These are phyloP conservation scores for Aspergillus udagawae DNA, from an alignment of 2,329 filamentous ascomycete species.

Conservation along the genomic window DNA sequence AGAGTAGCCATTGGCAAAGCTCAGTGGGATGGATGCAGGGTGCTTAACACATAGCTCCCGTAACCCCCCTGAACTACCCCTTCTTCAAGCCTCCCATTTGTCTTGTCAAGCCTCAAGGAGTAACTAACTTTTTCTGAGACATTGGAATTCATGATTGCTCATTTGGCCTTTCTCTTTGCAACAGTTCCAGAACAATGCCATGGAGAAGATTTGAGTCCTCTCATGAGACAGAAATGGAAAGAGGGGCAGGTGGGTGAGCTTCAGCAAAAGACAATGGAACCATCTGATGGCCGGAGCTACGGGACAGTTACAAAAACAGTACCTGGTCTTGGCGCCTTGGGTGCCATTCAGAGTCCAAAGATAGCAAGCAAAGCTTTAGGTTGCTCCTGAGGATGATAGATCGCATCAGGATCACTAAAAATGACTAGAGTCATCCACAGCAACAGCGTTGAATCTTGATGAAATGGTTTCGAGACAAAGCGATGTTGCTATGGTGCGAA, in stretches of 20 bases:
- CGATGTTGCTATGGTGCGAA: background rate
- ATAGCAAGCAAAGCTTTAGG: background rate
- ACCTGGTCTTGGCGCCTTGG: background rate
- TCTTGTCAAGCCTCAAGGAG: background rate
- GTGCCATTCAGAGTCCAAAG: background rate
- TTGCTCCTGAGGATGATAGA: background rate
- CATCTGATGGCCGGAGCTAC: background rate
- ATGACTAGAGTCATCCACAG: background rate
- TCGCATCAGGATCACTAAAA: background rate
- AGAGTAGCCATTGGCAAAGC: slow-evolving; percentile 12
- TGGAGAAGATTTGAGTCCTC: background rate
- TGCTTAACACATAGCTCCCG: slow-evolving; percentile 18
- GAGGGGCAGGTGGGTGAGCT: slow-evolving; percentile 10
- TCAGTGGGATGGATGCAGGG: slow-evolving; percentile 22
- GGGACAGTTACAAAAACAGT: background rate
- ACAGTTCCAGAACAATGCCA: slow-evolving; percentile 5
- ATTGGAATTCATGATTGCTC: background rate
- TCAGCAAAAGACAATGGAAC: slow-evolving; percentile 6
- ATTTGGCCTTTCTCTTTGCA: background rate
- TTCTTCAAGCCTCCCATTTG: background rate
- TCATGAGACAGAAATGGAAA: slow-evolving; percentile 2
- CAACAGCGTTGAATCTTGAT: background rate
- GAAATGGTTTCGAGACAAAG: background rate
- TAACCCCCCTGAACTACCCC: slow-evolving; percentile 5
- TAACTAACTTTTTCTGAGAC: background rate